Base-by-base conservation (phyloP, 2,329 filamentous ascomycete genomes). In the Coniochaeta pulveracea region DNA sequence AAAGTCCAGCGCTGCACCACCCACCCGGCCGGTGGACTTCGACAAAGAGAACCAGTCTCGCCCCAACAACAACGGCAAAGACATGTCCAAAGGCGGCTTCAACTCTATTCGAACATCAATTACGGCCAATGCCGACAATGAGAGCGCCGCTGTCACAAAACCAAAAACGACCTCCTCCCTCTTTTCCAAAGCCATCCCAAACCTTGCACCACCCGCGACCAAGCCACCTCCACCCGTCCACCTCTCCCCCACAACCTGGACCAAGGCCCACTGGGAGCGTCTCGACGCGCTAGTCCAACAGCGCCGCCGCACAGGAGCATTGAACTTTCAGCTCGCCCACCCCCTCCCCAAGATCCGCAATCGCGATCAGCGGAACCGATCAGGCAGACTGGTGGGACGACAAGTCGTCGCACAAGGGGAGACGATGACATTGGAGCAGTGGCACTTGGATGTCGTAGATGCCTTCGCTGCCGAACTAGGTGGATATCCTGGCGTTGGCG, bases 391-490 rank as follows among this genome's bases (percentile, higher is more conserved):
- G 19, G 52, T 72, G 3, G 67, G 69, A 36, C 68, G 64, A 45
- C 57, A 55, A 17, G 62, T 74, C 36, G 47, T 49, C 16, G 60
- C 63, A 18, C 60, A 64, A 22, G 64, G 60, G 28, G 55, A 62
- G 46, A 49, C 51, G 4, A 55, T 76, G 53, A 40, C 54, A 15
- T 53, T 76, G 12, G 61, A 72, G 49, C 47, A 56, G 36, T 75
- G 70, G 70, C 72, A 76, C 38, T 49, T 75, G 12, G 70, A 76
- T 37, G 60, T 73, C 34, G 60, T 75, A 16, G 64, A 72, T 37
- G 69, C 63, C 3, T 76, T 75, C 43, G 53, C 51, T 36, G 46
- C 46, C 10, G 56, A 64, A 37, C 57, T 70, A 5, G 30, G 38
- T 12, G 58, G 54, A 8, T n/a, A n/a, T n/a, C n/a, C n/a, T n/a